Evolutionary conservation across 2,329 filamentous ascomycete genomes (phyloP).

Genomic region (Trichoderma koningii): DNA sequence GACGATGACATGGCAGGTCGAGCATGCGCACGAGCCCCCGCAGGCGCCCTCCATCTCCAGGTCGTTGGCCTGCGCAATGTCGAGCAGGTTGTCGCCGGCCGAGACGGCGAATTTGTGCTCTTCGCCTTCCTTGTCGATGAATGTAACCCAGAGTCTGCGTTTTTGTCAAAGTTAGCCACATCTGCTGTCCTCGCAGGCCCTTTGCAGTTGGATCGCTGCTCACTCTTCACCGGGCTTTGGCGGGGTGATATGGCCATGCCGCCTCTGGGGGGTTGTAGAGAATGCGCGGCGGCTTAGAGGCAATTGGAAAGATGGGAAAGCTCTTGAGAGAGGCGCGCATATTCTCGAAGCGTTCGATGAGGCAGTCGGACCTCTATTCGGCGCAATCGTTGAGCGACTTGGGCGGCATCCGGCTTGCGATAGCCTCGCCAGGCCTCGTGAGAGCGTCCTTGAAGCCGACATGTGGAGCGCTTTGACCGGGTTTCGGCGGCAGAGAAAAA

Average conservation of each 20-base stretch:
- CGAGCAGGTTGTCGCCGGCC: conserved; percentile 88
- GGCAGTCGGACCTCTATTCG: conserved; percentile 26
- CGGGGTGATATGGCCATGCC: conserved; percentile 78
- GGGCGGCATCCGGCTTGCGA: conserved; percentile 37
- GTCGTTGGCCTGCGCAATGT: conserved; percentile 92
- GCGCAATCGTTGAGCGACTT: conserved; percentile 34
- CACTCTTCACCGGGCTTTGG: conserved; percentile 93
- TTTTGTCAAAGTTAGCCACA: background rate
- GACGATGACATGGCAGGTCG: conserved; percentile 89
- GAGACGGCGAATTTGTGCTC: conserved; percentile 76
- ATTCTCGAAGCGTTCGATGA: conserved; percentile 30
- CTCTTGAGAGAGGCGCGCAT: conserved; percentile 29
- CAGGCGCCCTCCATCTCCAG: conserved; percentile 99
- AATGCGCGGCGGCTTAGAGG: conserved; percentile 55
- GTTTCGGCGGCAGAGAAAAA: background rate
- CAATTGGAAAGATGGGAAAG: conserved; percentile 17
- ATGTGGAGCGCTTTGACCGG: conserved; percentile 30
- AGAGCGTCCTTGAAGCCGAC: conserved; percentile 40
- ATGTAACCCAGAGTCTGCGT: conserved; percentile 78
- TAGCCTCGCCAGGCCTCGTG: conserved; percentile 40
- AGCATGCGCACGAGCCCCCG: conserved; percentile 90
- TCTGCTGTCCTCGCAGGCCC: background rate
- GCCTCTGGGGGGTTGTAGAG: conserved; percentile 60
- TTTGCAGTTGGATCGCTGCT: conserved; percentile 37
- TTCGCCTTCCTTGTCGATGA: conserved; percentile 86